A percentile compares a stretch with the other conserved stretches of the same genome.
Conservation (phyloP, 179 eudicot species). For the Sideroxylon spinosum region DNA sequence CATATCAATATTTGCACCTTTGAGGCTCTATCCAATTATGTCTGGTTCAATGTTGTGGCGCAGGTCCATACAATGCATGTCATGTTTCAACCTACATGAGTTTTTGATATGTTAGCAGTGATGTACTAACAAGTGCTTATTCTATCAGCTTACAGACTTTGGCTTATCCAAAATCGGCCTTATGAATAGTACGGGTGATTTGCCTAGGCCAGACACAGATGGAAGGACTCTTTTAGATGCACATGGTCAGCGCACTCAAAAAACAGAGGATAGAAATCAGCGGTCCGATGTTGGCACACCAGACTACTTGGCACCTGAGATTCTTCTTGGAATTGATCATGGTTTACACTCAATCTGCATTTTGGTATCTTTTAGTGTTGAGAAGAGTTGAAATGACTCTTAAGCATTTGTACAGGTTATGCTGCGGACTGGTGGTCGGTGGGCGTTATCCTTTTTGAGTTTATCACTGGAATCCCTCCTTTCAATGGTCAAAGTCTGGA, state of each 20-base stretch:
- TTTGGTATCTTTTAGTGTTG: not conserved
- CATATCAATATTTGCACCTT: not conserved
- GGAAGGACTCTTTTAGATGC: slow-evolving; percentile 21
- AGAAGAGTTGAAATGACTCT: slow-evolving; percentile 18
- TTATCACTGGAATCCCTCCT: slow-evolving; percentile 37
- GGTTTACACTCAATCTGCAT: slow-evolving; percentile 24
- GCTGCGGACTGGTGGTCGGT: slow-evolving; percentile 57
- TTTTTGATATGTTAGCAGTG: not conserved
- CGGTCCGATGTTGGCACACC: slow-evolving; percentile 46
- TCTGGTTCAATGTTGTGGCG: not conserved
- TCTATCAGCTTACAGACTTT: slow-evolving; percentile 43
- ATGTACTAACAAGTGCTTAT: slow-evolving; percentile 8
- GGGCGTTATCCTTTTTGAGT: slow-evolving; percentile 36
- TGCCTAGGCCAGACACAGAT: slow-evolving; percentile 26
- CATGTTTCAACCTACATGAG: not conserved
- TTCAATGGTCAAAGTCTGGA: slow-evolving; percentile 37
- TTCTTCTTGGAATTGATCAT: slow-evolving; percentile 44
- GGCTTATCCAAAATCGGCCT: slow-evolving; percentile 42
- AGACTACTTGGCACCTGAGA: slow-evolving; percentile 49
- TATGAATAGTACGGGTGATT: slow-evolving; percentile 36
- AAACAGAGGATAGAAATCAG: slow-evolving; percentile 21
- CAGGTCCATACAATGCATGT: not conserved
- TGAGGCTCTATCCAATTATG: not conserved
- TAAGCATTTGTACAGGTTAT: slow-evolving; percentile 27
- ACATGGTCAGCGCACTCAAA: slow-evolving; percentile 14